phyloP scores from a whole-genome alignment of 306 rosid genomes.

The Ziziphus jujuba region DNA sequence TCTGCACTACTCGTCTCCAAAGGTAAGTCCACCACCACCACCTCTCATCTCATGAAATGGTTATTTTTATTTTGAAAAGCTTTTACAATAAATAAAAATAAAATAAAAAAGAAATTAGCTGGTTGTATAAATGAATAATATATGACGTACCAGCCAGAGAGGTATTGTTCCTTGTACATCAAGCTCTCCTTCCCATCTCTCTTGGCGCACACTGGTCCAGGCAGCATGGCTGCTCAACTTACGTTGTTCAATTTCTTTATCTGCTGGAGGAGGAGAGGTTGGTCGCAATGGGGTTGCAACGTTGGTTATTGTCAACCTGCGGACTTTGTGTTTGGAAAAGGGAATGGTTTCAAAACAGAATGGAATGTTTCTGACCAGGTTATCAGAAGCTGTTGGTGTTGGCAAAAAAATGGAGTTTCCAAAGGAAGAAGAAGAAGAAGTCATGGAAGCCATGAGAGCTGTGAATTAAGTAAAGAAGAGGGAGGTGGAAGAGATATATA shows the following conservation, averaged over 20 bases:
- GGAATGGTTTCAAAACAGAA: too few relatives aligned
- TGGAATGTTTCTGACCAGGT: not conserved
- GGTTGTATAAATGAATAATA: not conserved
- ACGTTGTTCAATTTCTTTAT: not conserved
- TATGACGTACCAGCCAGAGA: conserved; percentile 60
- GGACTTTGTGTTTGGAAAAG: conserved; percentile 12
- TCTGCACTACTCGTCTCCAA: too few relatives aligned
- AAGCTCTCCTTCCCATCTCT: conserved; percentile 91
- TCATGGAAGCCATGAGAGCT: conserved; percentile 48
- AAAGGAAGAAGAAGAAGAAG: conserved; percentile 22
- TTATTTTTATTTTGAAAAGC: too few relatives aligned
- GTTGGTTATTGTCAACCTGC: conserved; percentile 35
- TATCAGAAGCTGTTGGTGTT: conserved; percentile 23
- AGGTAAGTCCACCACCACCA: too few relatives aligned
- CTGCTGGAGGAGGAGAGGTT: conserved; percentile 34
- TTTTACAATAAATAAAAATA: not conserved
- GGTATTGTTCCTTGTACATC: conserved; percentile 75
- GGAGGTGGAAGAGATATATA: not conserved
- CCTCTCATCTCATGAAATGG: too few relatives aligned
- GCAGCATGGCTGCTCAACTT: conserved; percentile 64
- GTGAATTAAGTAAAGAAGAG: not conserved
- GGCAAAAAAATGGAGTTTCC: conserved; percentile 30
- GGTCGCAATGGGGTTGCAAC: conserved; percentile 51
- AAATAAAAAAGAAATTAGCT: not conserved
- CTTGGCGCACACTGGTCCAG: conserved; percentile 87